Conservation (phyloP, 148 eudicot genomes). For the Chenopodium berlandieri region DNA sequence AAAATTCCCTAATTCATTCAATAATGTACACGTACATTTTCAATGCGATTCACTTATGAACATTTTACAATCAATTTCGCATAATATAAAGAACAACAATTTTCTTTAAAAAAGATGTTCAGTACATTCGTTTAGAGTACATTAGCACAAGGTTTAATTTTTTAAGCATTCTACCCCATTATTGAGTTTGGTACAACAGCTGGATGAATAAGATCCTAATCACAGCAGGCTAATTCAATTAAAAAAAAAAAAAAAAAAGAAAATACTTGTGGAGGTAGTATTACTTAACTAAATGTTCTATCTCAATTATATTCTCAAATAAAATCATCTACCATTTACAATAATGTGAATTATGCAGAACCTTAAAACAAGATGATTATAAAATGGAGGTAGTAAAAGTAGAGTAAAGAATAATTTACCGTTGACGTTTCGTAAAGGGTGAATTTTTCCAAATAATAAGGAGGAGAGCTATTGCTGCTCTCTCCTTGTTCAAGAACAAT, state of each 20-base stretch:
- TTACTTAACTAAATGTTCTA: too few species aligned
- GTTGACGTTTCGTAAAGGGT: slow-evolving; percentile 30
- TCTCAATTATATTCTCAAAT: too few species aligned
- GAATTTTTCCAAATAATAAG: slow-evolving; percentile 32
- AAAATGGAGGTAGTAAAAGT: background rate
- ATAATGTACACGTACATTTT: too few species aligned
- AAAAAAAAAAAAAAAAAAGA: too few species aligned
- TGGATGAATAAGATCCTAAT: background rate
- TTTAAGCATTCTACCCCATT: background rate
- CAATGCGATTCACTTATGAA: too few species aligned
- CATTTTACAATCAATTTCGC: too few species aligned
- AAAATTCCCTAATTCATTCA: background rate
- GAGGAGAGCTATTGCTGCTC: background rate
- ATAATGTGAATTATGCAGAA: too few species aligned
- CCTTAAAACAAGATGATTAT: too few species aligned
- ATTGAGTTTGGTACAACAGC: background rate
- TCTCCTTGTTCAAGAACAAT: slow-evolving; percentile 6
- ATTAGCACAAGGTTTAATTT: background rate
- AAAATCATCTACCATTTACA: too few species aligned
- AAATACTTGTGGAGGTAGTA: too few species aligned
- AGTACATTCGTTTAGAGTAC: background rate
- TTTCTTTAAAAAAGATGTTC: too few species aligned
- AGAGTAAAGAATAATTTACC: slow-evolving; percentile 22
- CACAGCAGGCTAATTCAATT: background rate
- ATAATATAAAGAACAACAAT: too few species aligned